Evolutionary conservation across 2,329 filamentous ascomycete genomes (phyloP).

Genomic region (Fusarium citri): DNA sequence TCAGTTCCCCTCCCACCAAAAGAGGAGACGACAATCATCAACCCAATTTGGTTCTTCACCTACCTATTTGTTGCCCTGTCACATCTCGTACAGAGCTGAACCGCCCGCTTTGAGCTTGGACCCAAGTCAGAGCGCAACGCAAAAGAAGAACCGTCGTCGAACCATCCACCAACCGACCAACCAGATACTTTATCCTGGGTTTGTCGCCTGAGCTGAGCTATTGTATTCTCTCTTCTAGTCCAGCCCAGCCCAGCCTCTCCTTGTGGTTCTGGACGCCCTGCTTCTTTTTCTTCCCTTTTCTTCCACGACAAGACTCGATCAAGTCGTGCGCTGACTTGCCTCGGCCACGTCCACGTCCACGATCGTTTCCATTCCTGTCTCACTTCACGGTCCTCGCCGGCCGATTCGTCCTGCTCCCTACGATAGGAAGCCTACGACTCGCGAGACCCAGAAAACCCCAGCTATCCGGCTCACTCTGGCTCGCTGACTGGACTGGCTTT

Average conservation of each 20-base stretch:
- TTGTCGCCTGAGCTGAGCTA: slow-evolving; percentile 29
- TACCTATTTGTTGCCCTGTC: slow-evolving; percentile 18
- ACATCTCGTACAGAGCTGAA: slow-evolving; percentile 39
- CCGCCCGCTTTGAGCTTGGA: slow-evolving; percentile 39
- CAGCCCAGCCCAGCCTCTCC: slow-evolving; percentile 18
- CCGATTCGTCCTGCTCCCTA: slow-evolving; percentile 34
- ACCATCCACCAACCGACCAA: slow-evolving; percentile 31
- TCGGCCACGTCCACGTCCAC: slow-evolving; percentile 31
- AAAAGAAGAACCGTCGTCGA: slow-evolving; percentile 31
- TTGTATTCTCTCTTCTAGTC: slow-evolving; percentile 18
- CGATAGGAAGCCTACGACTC: slow-evolving; percentile 37
- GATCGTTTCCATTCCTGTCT: slow-evolving; percentile 40
- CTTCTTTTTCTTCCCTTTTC: slow-evolving; percentile 14
- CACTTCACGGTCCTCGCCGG: slow-evolving; percentile 33
- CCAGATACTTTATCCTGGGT: slow-evolving; percentile 22
- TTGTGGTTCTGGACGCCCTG: slow-evolving; percentile 24
- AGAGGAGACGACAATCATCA: slow-evolving; percentile 7
- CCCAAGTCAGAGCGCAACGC: slow-evolving; percentile 29
- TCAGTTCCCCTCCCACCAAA: not conserved
- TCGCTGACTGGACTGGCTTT: slow-evolving; percentile 37
- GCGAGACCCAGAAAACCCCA: slow-evolving; percentile 43
- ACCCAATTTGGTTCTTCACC: slow-evolving; percentile 3
- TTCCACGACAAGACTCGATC: slow-evolving; percentile 13
- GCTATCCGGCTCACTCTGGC: slow-evolving; percentile 36
- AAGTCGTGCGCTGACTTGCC: slow-evolving; percentile 28